Evolutionary conservation across 768 basidiomycete genomes (phyloP), one percentile per base, ranked within the genome.

Genomic region (Dacryopinax primogenitus): DNA sequence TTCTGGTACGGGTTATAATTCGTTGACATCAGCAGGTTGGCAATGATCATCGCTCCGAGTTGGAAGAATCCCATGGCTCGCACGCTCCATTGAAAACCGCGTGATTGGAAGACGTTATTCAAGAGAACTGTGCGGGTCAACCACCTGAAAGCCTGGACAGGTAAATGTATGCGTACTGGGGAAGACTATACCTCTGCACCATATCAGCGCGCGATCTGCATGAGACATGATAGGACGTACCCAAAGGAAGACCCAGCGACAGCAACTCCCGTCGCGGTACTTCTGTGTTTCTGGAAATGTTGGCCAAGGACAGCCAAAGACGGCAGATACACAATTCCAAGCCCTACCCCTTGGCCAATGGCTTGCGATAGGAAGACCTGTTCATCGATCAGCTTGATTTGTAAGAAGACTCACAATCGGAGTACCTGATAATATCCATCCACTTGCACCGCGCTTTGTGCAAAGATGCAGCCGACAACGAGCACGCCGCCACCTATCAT

Each of bases 221-320:
- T 11, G 37, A 11, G 37, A n/a, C 37, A 39, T 11, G 12, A 39
- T n/a, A 39, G n/a, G 12, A 39, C 37, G 11, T 39, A 39, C 1
- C 86, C 86, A 13, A 84, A 70, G 16, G 81, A 83, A n/a, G 83
- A 79, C 23, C 80, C 80, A n/a, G 82, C 80, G n/a, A 82, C 81
- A 37, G 77, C 80, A 51, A 86, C 73, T 15, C 84, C 81, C 67
- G 83, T 82, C 0, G 81, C 83, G 39, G 83, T 70, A 4, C 79
- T 77, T 12, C 80, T 76, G 30, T 77, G 76, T 30, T 71, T 74
- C 28, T 78, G 73, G 72, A 84, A 86, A 69, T 81, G 80, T 66
- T 85, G 84, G 13, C 79, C 79, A 2, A 81, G 72, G 35, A 84
- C 76, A 16, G 78, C 78, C 67, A 82, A 69, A 16, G 76, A 73